Conservation (phyloP, 352 stramenopile species). For the Globisporangium cederbergense region DNA sequence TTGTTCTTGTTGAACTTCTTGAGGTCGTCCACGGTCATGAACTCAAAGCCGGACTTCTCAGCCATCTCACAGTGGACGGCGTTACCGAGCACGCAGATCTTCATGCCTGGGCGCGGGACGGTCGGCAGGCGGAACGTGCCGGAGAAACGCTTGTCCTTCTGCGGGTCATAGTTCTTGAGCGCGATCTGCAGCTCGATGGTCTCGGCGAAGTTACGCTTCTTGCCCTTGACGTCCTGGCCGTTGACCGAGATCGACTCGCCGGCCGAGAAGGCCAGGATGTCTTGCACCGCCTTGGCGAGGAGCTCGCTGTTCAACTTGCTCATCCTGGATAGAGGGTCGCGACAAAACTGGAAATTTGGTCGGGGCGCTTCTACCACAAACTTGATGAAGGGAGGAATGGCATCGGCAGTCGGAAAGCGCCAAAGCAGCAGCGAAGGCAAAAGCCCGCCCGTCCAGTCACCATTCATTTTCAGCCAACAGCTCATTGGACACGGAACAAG, state of each 20-base stretch:
- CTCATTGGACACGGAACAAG: background rate
- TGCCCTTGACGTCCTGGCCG: slow-evolving; percentile 95
- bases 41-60: slow-evolving; percentile 97
- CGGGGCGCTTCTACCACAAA: slow-evolving; percentile 64
- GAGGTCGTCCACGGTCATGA: slow-evolving; percentile 98
- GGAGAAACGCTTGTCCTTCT: slow-evolving; percentile 99
- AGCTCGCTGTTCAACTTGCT: slow-evolving; percentile 98
- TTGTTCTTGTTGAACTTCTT: slow-evolving; percentile 99
- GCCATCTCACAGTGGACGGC: slow-evolving; percentile 98
- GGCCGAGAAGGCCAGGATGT: slow-evolving; percentile 95
- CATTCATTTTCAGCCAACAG: slow-evolving; percentile 1
- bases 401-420: background rate
- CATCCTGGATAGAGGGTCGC: slow-evolving; percentile 40
- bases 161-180: slow-evolving; percentile 99
- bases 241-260: slow-evolving; percentile 93
- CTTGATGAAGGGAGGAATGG: slow-evolving; percentile 80
- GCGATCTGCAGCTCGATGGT: slow-evolving; percentile 98
- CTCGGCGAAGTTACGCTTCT: slow-evolving; percentile 99
- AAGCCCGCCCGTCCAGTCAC: background rate
- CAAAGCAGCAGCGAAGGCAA: background rate
- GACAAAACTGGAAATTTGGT: slow-evolving; percentile 22
- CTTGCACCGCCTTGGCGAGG: slow-evolving; percentile 93
- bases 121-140: slow-evolving; percentile 98
- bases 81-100: slow-evolving; percentile 99
- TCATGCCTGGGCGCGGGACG: slow-evolving; percentile 93